Conservation (phyloP, 75 land plant species). For the Gnetum montanum region DNA sequence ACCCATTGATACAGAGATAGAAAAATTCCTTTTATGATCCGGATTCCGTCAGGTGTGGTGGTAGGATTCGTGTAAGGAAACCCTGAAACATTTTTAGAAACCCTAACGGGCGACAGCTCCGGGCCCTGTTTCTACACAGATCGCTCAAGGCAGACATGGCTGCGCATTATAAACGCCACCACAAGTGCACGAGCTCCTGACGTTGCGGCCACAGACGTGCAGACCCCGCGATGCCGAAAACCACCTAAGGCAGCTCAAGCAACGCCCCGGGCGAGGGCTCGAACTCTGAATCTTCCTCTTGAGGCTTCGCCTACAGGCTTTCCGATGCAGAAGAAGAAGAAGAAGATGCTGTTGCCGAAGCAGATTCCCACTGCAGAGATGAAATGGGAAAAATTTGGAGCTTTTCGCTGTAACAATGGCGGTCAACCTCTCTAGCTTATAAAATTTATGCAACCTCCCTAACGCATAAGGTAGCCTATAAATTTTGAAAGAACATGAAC, state of each 20-base stretch:
- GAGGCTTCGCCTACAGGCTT: too few species aligned
- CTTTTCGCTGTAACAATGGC: too few species aligned
- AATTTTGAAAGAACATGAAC: too few species aligned
- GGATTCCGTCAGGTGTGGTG: constrained; percentile 46
- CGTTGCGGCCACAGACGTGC: constrained; percentile 37
- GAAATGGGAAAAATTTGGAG: too few species aligned
- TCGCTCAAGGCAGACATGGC: constrained; percentile 52
- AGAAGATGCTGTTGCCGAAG: too few species aligned
- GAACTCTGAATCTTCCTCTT: too few species aligned
- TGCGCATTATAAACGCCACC: constrained; percentile 57
- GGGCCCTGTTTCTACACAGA: neutral
- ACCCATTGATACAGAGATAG: constrained; percentile 56
- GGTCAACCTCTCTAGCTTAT: too few species aligned
- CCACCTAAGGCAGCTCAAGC: constrained; percentile 25
- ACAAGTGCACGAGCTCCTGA: constrained; percentile 40
- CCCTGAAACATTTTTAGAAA: constrained; percentile 45
- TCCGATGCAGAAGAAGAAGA: too few species aligned
- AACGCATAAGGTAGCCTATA: too few species aligned
- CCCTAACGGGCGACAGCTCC: constrained; percentile 27
- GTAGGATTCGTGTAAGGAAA: constrained; percentile 54
- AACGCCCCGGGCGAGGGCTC: neutral
- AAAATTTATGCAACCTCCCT: too few species aligned
- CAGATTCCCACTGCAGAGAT: too few species aligned
- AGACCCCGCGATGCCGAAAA: constrained; percentile 60
- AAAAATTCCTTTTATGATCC: constrained; percentile 21